Evolutionary conservation across 139 green algal species (phyloP), one percentile per base, ranked within the genome.

Genomic region (Nannochloris sp.): DNA sequence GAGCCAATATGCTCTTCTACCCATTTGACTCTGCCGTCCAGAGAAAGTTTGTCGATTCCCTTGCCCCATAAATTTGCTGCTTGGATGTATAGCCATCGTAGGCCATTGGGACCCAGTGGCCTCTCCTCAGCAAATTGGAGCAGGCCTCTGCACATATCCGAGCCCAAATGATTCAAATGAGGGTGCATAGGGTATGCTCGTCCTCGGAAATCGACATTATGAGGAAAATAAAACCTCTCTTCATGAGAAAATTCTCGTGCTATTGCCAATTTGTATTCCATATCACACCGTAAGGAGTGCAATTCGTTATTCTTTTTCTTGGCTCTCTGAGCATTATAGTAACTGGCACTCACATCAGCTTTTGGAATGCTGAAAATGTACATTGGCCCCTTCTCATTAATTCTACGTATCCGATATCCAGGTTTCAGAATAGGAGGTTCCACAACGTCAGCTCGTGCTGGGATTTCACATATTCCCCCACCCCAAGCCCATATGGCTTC

Each of bases 151-250:
- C 73, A 88, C 25, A 85, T 55, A 76, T 97, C 93, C 10, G 82
- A 73, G 1, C 90, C 91, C 60, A 99, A 71, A 75, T 99, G 93
- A 61, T 95, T 91, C 24, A 99, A 79, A 82, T 95, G 78, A 3
- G 88, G 85, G 69, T 95, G 90, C 71, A 97, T 88, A 6, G 93
- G 87, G 74, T 99, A 99, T 16, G 91, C 92, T 27, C 93, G 83
- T 9, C 93, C 93, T 24, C 92, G 73, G 83, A 97, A 97, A 75
- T 97, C 91, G 1, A 96, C 31, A 66, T 87, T 93, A 81, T 97
- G 91, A 1, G 91, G 90, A 62, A 87, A 93, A 73, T 88, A 97
- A 75, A 97, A 85, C 5, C 40, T 25, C 1, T 62, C 56, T 68
- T 88, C 74, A 37, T 77, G 48, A 3, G 43, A 51, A 61, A 84